Conservation (phyloP, 345 rosid species). For the Eucalyptus regnans region DNA sequence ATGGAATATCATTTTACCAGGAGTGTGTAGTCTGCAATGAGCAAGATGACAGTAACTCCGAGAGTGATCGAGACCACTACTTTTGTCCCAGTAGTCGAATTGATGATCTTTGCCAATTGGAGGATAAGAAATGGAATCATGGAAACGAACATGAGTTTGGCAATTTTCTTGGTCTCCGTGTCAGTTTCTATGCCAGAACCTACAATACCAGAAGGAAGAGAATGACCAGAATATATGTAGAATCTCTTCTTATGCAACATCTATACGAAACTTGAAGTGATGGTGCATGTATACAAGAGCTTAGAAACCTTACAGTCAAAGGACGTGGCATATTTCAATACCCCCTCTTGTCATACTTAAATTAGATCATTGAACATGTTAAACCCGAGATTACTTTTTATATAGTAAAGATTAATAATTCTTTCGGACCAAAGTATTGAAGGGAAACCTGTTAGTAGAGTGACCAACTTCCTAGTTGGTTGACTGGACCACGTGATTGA, state of each 20-base stretch:
- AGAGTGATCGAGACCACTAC: slow-evolving; percentile 14
- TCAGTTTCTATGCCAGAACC: slow-evolving; percentile 39
- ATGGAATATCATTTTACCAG: slow-evolving; percentile 8
- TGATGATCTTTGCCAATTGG: slow-evolving; percentile 15
- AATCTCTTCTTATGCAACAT: background rate
- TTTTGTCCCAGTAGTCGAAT: slow-evolving; percentile 9
- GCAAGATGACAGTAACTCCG: slow-evolving; percentile 5
- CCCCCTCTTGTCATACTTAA: background rate
- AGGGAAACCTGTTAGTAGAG: too few relatives aligned
- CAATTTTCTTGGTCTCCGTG: slow-evolving; percentile 13
- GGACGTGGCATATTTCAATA: background rate
- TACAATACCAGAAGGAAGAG: background rate
- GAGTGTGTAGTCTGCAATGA: slow-evolving; percentile 5
- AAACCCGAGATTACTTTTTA: too few relatives aligned
- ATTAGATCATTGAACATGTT: background rate
- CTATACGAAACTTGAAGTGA: background rate
- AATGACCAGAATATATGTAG: background rate
- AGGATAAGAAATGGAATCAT: slow-evolving; percentile 33
- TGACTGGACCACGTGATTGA: too few relatives aligned
- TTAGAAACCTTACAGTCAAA: background rate
- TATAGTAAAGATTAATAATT: too few relatives aligned
- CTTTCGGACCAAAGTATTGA: too few relatives aligned
- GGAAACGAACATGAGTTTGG: slow-evolving; percentile 15
- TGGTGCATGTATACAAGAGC: background rate
- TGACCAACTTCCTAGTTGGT: too few relatives aligned